Evolutionary conservation across 495 filamentous ascomycete species (phyloP).

Genomic region (Penicillium daleae): DNA sequence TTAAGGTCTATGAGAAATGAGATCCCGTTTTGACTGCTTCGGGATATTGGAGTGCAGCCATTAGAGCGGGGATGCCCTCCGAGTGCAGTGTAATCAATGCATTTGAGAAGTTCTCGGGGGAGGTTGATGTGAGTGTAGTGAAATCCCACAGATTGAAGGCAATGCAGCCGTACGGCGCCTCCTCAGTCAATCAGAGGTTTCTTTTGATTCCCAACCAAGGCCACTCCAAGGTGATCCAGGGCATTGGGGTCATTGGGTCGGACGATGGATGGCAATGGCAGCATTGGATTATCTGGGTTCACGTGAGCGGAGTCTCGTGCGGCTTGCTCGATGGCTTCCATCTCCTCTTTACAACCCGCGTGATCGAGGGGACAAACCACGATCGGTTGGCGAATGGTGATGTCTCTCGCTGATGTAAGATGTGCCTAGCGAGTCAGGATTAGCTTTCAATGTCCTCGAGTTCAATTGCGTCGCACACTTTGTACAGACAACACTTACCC

Average conservation of each 20-base stretch:
- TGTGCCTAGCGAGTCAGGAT: slow-evolving; percentile 65
- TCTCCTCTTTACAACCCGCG: slow-evolving; percentile 94
- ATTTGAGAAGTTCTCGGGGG: neutral
- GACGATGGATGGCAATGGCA: slow-evolving; percentile 82
- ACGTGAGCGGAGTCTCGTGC: slow-evolving; percentile 89
- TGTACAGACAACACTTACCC: slow-evolving; percentile 59
- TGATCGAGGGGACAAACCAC: slow-evolving; percentile 96
- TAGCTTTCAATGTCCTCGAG: neutral
- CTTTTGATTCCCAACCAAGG: slow-evolving; percentile 82
- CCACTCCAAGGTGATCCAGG: slow-evolving; percentile 75
- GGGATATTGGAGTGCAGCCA: neutral
- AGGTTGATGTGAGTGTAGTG: neutral
- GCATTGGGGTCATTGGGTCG: slow-evolving; percentile 75
- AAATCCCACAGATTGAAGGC: neutral
- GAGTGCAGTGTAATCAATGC: neutral
- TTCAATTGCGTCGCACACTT: neutral
- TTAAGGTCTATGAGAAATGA: neutral
- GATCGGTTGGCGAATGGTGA: slow-evolving; percentile 87
- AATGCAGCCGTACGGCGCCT: neutral
- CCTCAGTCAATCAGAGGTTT: slow-evolving; percentile 86
- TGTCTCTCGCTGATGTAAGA: slow-evolving; percentile 88
- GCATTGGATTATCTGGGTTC: slow-evolving; percentile 83
- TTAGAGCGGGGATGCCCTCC: neutral
- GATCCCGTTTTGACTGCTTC: neutral
- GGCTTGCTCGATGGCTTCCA: slow-evolving; percentile 95